Evolutionary conservation across 2,329 filamentous ascomycete genomes (phyloP), one percentile per base, ranked within the genome.

Genomic region (Tolypocladium tropicale): DNA sequence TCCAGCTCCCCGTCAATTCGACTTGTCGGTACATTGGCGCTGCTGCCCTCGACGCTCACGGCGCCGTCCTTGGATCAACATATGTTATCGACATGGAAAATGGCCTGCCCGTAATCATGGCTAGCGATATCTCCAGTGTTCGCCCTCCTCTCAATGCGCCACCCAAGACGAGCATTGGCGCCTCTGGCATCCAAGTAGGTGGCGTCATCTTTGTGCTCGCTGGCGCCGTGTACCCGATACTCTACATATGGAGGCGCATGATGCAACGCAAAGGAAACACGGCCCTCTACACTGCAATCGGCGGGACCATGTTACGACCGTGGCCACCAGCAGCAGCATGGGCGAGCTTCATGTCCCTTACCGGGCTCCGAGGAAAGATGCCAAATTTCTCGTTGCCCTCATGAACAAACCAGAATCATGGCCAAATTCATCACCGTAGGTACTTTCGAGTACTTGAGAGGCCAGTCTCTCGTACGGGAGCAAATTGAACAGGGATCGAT

Each of bases 271-370:
- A 39, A 16, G 7, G 3, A 14, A 16, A 28, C 2, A n/a, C 6
- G 18, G 36, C 25, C 59, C 60, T 2, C 23, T 32, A 55, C 53
- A 53, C 53, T 49, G 68, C 25, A 59, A 55, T 61, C 70, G 51
- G 51, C 66, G 49, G 70, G 68, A 53, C 69, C 59, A n/a, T n/a
- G n/a, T n/a, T n/a, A n/a, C n/a, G n/a, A n/a, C n/a, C n/a, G n/a
- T n/a, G n/a, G n/a, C n/a, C n/a, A n/a, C n/a, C n/a, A n/a, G n/a
- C n/a, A n/a, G n/a, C n/a, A n/a, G n/a, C n/a, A n/a, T n/a, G n/a
- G n/a, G n/a, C n/a, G n/a, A n/a, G n/a, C n/a, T n/a, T n/a, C n/a
- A n/a, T n/a, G n/a, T n/a, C n/a, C n/a, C n/a, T n/a, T n/a, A n/a
- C n/a, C n/a, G n/a, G n/a, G n/a, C n/a, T n/a, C n/a, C n/a, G n/a